Conservation (phyloP, 352 stramenopile species). For the Plasmopara muralis region DNA sequence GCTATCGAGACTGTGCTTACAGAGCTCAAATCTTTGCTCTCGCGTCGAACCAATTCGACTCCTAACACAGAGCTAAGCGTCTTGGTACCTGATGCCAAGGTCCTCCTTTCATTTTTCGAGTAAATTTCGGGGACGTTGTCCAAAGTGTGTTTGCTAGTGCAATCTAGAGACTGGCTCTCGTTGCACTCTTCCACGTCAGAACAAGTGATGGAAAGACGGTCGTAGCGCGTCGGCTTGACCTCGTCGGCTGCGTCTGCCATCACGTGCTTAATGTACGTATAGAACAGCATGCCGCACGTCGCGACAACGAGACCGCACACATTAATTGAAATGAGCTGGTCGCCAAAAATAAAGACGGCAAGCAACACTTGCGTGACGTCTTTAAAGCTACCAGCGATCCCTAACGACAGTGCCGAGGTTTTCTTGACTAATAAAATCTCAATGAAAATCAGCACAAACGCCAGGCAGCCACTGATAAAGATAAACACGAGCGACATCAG, state of each 20-base stretch:
- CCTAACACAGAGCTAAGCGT: slow-evolving; percentile 9
- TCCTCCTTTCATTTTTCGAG: slow-evolving; percentile 23
- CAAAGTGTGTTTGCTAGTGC: slow-evolving; percentile 3
- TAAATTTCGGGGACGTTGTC: too few relatives aligned
- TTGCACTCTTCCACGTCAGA: slow-evolving; percentile 4
- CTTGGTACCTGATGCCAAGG: slow-evolving; percentile 19
- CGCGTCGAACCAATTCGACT: slow-evolving; percentile 41
- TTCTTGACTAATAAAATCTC: slow-evolving; percentile 79
- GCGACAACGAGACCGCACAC: slow-evolving; percentile 59
- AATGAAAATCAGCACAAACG: slow-evolving; percentile 76
- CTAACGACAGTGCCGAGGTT: slow-evolving; percentile 73
- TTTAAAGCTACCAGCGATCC: slow-evolving; percentile 75
- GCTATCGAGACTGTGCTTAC: slow-evolving; percentile 15
- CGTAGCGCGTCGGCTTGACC: background rate
- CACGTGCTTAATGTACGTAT: slow-evolving; percentile 65
- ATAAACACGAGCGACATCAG: slow-evolving; percentile 53
- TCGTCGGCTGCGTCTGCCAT: slow-evolving; percentile 20
- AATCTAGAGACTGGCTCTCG: slow-evolving; percentile 11
- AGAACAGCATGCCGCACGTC: slow-evolving; percentile 67
- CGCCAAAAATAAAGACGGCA: slow-evolving; percentile 68
- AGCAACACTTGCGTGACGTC: slow-evolving; percentile 77
- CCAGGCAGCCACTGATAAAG: slow-evolving; percentile 56
- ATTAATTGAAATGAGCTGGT: slow-evolving; percentile 59
- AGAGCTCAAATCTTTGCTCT: slow-evolving; percentile 48
- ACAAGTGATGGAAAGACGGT: background rate